These are phyloP conservation scores for Meredithiella fracta DNA, from an alignment of 2,329 filamentous ascomycete genomes.

Conservation along the genomic window DNA sequence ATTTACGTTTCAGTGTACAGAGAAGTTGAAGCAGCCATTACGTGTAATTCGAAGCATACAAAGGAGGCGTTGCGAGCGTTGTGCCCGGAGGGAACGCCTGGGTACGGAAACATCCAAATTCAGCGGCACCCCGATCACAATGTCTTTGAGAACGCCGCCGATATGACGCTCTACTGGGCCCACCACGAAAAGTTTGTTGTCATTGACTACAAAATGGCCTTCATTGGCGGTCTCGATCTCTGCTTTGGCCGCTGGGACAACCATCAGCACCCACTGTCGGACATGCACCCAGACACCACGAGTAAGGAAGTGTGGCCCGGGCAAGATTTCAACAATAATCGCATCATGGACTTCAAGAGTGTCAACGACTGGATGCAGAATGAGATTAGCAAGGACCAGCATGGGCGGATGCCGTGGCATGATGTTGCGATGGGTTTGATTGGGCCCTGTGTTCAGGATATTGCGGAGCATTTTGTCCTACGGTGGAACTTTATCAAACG, in stretches of 20 bases:
- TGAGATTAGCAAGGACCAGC: constrained; percentile 78
- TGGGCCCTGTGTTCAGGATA: constrained; percentile 79
- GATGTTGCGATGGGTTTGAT: constrained; percentile 87
- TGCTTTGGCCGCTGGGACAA: constrained; percentile 94
- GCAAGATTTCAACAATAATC: constrained; percentile 96
- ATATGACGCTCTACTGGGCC: constrained; percentile 96
- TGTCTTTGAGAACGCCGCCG: constrained; percentile 76
- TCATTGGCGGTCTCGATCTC: constrained; percentile 84
- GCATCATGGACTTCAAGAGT: constrained; percentile 86
- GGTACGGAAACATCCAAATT: constrained; percentile 73
- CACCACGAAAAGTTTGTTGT: constrained; percentile 98
- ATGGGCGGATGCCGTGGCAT: constrained; percentile 95
- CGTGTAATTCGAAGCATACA: constrained; percentile 84
- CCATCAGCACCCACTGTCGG: constrained; percentile 68
- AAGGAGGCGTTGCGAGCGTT: constrained; percentile 69
- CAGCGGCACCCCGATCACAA: constrained; percentile 94
- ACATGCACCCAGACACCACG: constrained; percentile 73
- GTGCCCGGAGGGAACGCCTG: constrained; percentile 65
- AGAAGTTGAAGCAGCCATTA: constrained; percentile 64
- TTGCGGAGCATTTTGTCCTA: constrained; percentile 86
- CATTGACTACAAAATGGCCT: constrained; percentile 77
- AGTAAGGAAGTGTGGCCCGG: constrained; percentile 79
- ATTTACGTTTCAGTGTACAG: constrained; percentile 90
- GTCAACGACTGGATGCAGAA: constrained; percentile 89
- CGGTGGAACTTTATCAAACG: constrained; percentile 96